These are phyloP conservation scores for Calvatia gigantea DNA, from an alignment of 768 basidiomycete genomes.

Conservation along the genomic window DNA sequence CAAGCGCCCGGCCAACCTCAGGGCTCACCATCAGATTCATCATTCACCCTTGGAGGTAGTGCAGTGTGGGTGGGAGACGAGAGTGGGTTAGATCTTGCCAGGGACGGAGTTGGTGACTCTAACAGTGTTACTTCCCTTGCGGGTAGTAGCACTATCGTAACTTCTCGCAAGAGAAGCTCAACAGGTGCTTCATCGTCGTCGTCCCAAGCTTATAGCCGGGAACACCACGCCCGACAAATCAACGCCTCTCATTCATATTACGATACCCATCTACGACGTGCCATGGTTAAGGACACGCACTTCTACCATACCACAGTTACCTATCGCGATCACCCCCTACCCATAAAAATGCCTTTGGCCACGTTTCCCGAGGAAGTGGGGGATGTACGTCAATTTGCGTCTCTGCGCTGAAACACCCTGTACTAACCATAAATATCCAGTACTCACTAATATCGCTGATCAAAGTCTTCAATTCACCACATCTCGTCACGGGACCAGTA, in stretches of 20 bases:
- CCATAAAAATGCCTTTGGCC: constrained; percentile 86
- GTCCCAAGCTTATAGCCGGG: constrained; percentile 46
- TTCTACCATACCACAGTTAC: constrained; percentile 85
- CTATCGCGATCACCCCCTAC: constrained; percentile 80
- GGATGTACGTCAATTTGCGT: constrained; percentile 57
- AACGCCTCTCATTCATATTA: constrained; percentile 37
- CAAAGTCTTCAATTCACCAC: constrained; percentile 68
- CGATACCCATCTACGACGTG: constrained; percentile 46
- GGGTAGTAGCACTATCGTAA: constrained; percentile 36
- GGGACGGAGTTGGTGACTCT: constrained; percentile 38
- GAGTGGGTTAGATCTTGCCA: constrained; percentile 48
- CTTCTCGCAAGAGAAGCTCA: constrained; percentile 54
- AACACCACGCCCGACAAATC: constrained; percentile 33
- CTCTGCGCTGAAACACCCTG: neutral
- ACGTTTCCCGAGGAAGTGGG: constrained; percentile 96
- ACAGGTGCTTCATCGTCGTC: constrained; percentile 75
- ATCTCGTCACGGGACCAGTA: constrained; percentile 62
- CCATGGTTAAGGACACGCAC: constrained; percentile 82
- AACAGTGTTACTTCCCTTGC: constrained; percentile 38
- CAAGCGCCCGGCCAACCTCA: constrained; percentile 28
- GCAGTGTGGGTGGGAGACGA: constrained; percentile 86
- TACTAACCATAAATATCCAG: constrained; percentile 34
- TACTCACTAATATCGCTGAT: constrained; percentile 91
- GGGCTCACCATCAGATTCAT: constrained; percentile 65
- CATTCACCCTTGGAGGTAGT: constrained; percentile 75